These are phyloP conservation scores for Ceratocystis variospora DNA, from an alignment of 2,329 filamentous ascomycete species.

Conservation along the genomic window DNA sequence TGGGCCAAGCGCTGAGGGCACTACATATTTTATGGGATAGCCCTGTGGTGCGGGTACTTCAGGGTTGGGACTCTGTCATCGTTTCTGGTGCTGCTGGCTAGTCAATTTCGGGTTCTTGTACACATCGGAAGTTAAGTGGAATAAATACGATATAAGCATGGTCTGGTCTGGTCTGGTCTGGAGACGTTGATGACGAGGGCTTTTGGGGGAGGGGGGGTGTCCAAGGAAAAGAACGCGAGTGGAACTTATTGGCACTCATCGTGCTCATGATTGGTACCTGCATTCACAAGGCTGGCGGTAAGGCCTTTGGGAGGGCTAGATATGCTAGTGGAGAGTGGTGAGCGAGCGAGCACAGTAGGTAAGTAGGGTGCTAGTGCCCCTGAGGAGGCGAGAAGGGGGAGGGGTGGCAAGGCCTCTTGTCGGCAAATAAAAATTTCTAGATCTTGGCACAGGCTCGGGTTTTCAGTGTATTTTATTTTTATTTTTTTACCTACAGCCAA, in stretches of 20 bases:
- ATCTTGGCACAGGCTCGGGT: too few relatives aligned
- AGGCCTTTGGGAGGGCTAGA: neutral
- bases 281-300: neutral
- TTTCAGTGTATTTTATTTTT: too few relatives aligned
- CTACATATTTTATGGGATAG: neutral
- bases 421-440: too few relatives aligned
- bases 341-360: too few relatives aligned
- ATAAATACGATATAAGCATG: neutral
- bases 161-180: neutral
- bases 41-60: too few relatives aligned
- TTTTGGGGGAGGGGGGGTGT: too few relatives aligned
- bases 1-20: neutral
- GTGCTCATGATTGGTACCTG: neutral
- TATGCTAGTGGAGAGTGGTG: neutral
- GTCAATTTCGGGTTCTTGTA: neutral
- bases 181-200: neutral
- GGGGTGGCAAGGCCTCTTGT: neutral
- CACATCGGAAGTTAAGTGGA: neutral
- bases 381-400: neutral
- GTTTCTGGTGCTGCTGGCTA: neutral
- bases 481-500: too few relatives aligned
- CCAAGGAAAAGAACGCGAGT: too few relatives aligned
- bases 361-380: neutral
- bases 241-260: neutral
- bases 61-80: too few relatives aligned